Percentiles rank a stretch among this genome's conserved stretches.
phyloP scores from a whole-genome alignment of 345 rosid species.

The Syzygium oleosum region DNA sequence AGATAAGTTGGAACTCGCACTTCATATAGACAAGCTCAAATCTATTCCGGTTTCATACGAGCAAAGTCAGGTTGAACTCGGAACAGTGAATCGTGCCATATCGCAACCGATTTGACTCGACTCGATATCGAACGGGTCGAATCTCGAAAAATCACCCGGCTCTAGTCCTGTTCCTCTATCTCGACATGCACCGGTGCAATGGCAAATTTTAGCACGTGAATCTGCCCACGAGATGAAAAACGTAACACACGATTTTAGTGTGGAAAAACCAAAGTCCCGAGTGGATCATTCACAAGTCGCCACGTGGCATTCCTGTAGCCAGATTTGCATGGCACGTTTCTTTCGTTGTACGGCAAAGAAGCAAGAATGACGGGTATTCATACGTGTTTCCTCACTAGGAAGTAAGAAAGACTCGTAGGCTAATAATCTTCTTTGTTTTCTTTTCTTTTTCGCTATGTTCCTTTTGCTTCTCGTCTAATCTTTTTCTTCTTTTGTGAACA shows the following conservation, averaged over 20 bases:
- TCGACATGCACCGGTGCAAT: not conserved
- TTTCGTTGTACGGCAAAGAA: not conserved
- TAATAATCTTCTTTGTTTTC: not conserved
- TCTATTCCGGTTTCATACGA: not conserved
- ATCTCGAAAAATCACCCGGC: not conserved
- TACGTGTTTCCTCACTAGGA: not conserved
- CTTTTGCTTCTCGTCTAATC: not conserved
- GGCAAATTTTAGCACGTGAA: not conserved
- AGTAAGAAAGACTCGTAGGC: not conserved
- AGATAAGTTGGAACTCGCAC: fast-evolving
- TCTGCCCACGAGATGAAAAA: not conserved
- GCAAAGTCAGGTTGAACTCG: not conserved
- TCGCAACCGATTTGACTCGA: not conserved
- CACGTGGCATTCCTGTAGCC: not conserved
- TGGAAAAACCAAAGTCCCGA: not conserved
- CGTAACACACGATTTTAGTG: not conserved
- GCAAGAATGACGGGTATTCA: not conserved
- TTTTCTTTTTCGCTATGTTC: not conserved
- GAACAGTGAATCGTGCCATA: not conserved
- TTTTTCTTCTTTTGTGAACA: not conserved
- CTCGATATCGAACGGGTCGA: too few species aligned
- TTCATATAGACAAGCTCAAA: fast-evolving
- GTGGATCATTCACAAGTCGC: not conserved
- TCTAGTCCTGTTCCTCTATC: not conserved
- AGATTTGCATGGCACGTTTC: not conserved